These are phyloP conservation scores for Alloascoidea hylecoeti DNA, from an alignment of 805 yeast species.

Conservation along the genomic window DNA sequence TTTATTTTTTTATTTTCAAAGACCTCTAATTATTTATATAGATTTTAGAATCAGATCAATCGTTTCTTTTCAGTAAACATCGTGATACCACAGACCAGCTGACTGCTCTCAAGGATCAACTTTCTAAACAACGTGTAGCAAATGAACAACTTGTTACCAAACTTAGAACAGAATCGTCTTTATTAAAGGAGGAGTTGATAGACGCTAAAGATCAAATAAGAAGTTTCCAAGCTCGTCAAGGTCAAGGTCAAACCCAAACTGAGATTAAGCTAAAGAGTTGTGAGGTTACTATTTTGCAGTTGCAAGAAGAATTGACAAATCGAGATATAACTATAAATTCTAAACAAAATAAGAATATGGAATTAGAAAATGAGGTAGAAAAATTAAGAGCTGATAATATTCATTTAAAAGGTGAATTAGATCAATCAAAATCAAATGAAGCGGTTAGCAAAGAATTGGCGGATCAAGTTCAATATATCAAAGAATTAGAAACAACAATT, in stretches of 20 bases:
- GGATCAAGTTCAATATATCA: constrained; percentile 28
- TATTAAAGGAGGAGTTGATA: constrained; percentile 5
- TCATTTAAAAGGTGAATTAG: constrained; percentile 3
- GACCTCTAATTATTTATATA: too few species aligned
- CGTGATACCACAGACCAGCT: constrained; percentile 16
- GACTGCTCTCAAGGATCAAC: constrained; percentile 13
- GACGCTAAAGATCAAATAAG: constrained; percentile 9
- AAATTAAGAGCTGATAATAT: constrained; percentile 11
- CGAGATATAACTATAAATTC: constrained; percentile 6
- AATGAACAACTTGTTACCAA: constrained; percentile 18
- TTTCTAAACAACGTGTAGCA: constrained; percentile 11
- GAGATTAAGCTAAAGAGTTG: constrained; percentile 9
- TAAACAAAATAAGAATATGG: constrained; percentile 9
- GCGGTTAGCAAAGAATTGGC: constrained; percentile 12
- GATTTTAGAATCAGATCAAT: constrained; percentile 21
- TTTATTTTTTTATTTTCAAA: constrained; percentile 1
- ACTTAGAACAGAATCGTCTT: constrained; percentile 20
- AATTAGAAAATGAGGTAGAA: constrained; percentile 19
- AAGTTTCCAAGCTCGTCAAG: constrained; percentile 12
- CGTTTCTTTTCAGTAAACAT: constrained; percentile 21
- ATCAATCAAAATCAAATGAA: constrained; percentile 7
- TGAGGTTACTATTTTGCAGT: constrained; percentile 15
- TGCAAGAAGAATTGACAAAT: constrained; percentile 16
- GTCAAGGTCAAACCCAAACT: constrained; percentile 10
- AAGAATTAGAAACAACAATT: constrained; percentile 35